Conservation (phyloP, 805 yeast species). For the Candida sakaeoensis region DNA sequence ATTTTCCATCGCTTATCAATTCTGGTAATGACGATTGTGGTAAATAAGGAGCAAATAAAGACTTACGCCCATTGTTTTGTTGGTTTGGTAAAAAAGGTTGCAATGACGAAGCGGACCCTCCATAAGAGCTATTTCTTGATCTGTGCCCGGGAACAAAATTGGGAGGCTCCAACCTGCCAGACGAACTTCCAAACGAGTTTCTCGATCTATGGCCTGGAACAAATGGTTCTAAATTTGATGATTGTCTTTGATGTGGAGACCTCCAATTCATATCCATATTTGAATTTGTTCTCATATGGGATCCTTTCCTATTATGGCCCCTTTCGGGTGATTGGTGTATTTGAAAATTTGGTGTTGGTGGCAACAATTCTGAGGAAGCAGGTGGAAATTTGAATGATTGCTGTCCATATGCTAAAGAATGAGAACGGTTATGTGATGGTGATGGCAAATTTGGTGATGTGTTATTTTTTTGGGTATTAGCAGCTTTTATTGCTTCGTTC, state of each 20-base stretch:
- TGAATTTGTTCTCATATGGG: conserved; percentile 38
- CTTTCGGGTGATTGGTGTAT: conserved; percentile 38
- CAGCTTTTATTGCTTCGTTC: conserved; percentile 91
- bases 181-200: conserved; percentile 18
- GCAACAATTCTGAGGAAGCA: conserved; percentile 28
- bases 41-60: conserved; percentile 91
- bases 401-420: conserved; percentile 43
- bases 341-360: conserved; percentile 53
- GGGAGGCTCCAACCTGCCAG: conserved; percentile 22
- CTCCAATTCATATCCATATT: conserved; percentile 64
- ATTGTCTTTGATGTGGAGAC: conserved; percentile 27
- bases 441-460: conserved; percentile 20
- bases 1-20: conserved; percentile 79
- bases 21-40: conserved; percentile 93
- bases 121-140: conserved; percentile 63
- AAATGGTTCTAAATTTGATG: conserved; percentile 32
- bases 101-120: conserved; percentile 43
- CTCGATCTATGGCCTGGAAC: conserved; percentile 79
- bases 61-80: conserved; percentile 51
- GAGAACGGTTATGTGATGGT: conserved; percentile 30
- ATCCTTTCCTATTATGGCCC: conserved; percentile 36
- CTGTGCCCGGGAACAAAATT: conserved; percentile 77
- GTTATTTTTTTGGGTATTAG: conserved; percentile 75
- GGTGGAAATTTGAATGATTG: conserved; percentile 59
- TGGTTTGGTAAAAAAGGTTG: conserved; percentile 25